phyloP scores from a whole-genome alignment of 805 yeast species.

The Starmerella cellae region DNA sequence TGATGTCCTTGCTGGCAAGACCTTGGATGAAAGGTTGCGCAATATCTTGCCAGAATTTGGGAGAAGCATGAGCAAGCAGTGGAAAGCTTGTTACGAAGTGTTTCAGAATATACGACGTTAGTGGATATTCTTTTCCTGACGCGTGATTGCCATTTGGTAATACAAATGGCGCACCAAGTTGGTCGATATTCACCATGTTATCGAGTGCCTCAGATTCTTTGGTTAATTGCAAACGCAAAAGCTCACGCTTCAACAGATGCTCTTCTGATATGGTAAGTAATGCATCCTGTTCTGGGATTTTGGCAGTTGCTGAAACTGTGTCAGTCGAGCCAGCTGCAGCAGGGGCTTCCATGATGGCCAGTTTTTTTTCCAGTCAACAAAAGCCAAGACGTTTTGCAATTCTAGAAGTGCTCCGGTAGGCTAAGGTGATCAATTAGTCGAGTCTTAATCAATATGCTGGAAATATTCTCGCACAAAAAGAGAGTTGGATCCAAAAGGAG shows the following conservation, averaged over 20 bases:
- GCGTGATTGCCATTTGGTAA: conserved; percentile 32
- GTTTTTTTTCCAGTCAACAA: too few relatives aligned
- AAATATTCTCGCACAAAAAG: too few relatives aligned
- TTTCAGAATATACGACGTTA: conserved; percentile 51
- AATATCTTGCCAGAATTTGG: conserved; percentile 64
- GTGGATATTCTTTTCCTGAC: conserved; percentile 40
- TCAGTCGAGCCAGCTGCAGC: too few relatives aligned
- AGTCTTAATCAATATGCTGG: too few relatives aligned
- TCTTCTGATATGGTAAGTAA: conserved; percentile 54
- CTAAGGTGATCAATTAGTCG: too few relatives aligned
- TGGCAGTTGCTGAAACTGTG: too few relatives aligned
- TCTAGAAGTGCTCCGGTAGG: too few relatives aligned
- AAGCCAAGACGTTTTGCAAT: too few relatives aligned
- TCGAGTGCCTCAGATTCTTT: conserved; percentile 49
- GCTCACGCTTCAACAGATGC: conserved; percentile 75
- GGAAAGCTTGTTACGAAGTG: conserved; percentile 62
- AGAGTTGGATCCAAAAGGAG: too few relatives aligned
- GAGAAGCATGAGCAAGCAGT: conserved; percentile 36
- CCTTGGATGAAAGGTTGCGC: conserved; percentile 74
- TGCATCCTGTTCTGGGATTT: too few relatives aligned
- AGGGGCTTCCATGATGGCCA: too few relatives aligned
- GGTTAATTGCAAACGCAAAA: conserved; percentile 48
- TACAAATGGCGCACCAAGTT: conserved; percentile 68
- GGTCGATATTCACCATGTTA: conserved; percentile 48
- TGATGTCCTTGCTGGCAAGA: conserved; percentile 57